These are phyloP conservation scores for Sonneratia alba DNA, from an alignment of 345 rosid species.

Conservation along the genomic window DNA sequence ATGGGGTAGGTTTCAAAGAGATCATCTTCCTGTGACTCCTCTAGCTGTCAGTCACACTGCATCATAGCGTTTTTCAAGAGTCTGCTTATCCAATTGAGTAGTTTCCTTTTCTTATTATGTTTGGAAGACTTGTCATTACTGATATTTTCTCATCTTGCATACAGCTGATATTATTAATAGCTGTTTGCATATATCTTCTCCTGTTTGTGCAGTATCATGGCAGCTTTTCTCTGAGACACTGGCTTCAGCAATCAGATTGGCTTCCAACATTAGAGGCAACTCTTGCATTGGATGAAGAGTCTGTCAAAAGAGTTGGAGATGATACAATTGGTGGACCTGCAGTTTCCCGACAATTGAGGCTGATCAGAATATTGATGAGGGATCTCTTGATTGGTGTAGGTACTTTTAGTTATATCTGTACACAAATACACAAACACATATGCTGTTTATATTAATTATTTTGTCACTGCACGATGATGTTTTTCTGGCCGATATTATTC, in stretches of 20 bases:
- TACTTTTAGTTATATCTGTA: not conserved
- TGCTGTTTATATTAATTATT: not conserved
- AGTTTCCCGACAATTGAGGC: constrained; percentile 72
- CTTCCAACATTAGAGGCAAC: constrained; percentile 94
- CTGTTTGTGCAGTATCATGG: constrained; percentile 59
- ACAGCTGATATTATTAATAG: not conserved
- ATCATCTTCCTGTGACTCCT: not conserved
- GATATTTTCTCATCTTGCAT: not conserved
- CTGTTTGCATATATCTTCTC: too few species aligned
- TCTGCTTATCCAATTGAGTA: not conserved
- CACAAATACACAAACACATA: not conserved
- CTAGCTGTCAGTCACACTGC: not conserved
- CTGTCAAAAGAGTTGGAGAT: constrained; percentile 76
- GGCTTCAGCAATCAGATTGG: constrained; percentile 96
- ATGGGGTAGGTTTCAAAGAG: constrained; percentile 44
- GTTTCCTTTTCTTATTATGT: not conserved
- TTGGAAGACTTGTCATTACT: not conserved
- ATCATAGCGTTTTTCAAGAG: not conserved
- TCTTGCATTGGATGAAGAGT: constrained; percentile 88
- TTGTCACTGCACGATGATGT: not conserved
- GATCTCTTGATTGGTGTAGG: constrained; percentile 94
- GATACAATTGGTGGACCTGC: constrained; percentile 96
- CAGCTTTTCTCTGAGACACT: constrained; percentile 85
- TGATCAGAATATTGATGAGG: constrained; percentile 72
- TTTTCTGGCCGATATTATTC: not conserved